Evolutionary conservation across 1,284 basidiomycete genomes (phyloP), one percentile per base, ranked within the genome.

Genomic region (Fistulinella cinereoalba): DNA sequence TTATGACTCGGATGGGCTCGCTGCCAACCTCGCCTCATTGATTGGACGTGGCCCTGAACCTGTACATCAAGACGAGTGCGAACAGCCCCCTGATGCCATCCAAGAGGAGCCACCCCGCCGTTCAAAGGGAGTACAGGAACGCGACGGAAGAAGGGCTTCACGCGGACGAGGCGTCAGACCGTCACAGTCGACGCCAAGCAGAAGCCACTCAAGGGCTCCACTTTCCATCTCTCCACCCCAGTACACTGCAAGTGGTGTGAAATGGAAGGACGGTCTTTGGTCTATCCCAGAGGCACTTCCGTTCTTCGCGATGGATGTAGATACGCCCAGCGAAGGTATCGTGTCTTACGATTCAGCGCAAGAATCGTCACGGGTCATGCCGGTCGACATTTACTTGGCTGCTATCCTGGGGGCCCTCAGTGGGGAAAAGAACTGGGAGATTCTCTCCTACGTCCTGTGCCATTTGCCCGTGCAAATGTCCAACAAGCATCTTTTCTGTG

Each of bases 401-500:
- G 76, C 78, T 15, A 61, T 97, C 34, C 73, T 86, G 49, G 73
- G 74, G 2, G 77, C 98, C 45, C 69, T 99, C 37, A 78, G 85
- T 48, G 74, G 72, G 31, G 92, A 94, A 61, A 79, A 74, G 39
- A 92, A 89, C 53, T 99, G 97, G 96, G 97, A 99, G 57, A 75
- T 99, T 28, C 75, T 98, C 13, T 93, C 93, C 3, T 99, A 97
- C 61, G 75, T 96, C 5, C 75, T 99, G 2, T 92, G 89, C 61
- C 91, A 96, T 67, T 76, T 99, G 2, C 95, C 97, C 0, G 77
- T 85, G 18, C 95, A 99, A 66, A 78, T 99, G 4, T 76, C 88
- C 43, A 99, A 99, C 77, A 98, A 97, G 68, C 93, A 98, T 62
- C 79, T 97, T 46, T 95, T 97, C 68, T 97, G 95, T 62, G 97